Conservation (phyloP, 75 land plant genomes). For the Gnetum montanum region DNA sequence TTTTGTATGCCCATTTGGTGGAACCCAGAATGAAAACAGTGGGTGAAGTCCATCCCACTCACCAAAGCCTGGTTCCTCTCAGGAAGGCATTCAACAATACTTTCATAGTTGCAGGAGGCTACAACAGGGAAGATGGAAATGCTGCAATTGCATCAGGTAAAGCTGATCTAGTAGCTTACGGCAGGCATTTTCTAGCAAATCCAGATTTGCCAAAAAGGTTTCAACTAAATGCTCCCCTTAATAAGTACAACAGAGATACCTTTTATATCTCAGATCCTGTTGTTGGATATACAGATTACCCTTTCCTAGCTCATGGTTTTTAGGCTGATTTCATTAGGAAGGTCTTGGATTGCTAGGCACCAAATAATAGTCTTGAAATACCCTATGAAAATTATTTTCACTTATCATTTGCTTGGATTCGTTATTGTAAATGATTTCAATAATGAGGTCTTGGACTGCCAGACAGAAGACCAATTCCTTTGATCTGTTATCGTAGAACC, state of each 20-base stretch:
- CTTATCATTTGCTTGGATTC: too few relatives aligned
- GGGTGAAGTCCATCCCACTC: constrained; percentile 1
- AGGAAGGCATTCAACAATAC: constrained; percentile 31
- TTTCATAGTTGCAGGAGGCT: constrained; percentile 36
- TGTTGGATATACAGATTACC: constrained; percentile 46
- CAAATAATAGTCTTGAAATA: too few relatives aligned
- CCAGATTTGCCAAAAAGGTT: constrained; percentile 47
- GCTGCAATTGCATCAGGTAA: constrained; percentile 19
- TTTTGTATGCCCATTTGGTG: constrained; percentile 20
- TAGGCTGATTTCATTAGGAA: too few relatives aligned
- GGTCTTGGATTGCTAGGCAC: too few relatives aligned
- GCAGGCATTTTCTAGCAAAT: constrained; percentile 36
- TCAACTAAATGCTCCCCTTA: constrained; percentile 31
- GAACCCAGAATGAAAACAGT: constrained; percentile 9
- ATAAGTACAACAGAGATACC: constrained; percentile 28
- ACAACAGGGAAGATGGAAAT: constrained; percentile 34
- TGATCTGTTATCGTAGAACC: too few relatives aligned
- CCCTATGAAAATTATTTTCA: too few relatives aligned
- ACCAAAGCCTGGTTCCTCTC: constrained; percentile 16
- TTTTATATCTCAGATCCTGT: constrained; percentile 27
- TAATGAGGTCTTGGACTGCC: too few relatives aligned
- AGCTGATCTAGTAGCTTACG: constrained; percentile 34
- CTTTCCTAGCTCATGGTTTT: too few relatives aligned
- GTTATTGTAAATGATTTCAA: too few relatives aligned
- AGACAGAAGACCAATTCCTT: too few relatives aligned